Percentiles rank a stretch among this genome's conserved stretches.
Conservation (phyloP, 1,284 basidiomycete genomes). For the Wallemia mellicola region DNA sequence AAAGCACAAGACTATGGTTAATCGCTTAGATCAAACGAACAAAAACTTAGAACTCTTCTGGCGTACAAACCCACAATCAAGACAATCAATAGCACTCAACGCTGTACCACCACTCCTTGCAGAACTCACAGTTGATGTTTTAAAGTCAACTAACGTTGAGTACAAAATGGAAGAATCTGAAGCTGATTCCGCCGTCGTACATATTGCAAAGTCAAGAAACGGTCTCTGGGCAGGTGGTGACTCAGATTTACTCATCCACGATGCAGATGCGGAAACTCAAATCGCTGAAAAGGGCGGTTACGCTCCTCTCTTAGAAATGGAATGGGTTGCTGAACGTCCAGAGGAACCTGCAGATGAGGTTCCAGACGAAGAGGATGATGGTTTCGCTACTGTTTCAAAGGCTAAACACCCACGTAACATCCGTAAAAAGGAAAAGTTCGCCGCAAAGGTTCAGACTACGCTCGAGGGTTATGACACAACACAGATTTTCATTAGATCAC, state of each 20-base stretch:
- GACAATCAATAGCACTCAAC: slow-evolving; percentile 23
- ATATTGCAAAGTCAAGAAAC: slow-evolving; percentile 38
- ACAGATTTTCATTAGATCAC: neutral
- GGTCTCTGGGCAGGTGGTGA: slow-evolving; percentile 50
- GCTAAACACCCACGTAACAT: neutral
- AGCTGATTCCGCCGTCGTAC: slow-evolving; percentile 57
- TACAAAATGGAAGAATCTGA: slow-evolving; percentile 40
- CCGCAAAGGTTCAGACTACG: neutral
- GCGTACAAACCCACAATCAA: slow-evolving; percentile 33
- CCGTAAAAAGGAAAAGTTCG: neutral
- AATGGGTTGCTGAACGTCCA: slow-evolving; percentile 25
- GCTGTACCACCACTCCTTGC: slow-evolving; percentile 43
- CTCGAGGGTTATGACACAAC: slow-evolving; percentile 2
- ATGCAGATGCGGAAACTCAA: slow-evolving; percentile 29
- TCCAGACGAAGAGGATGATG: slow-evolving; percentile 20
- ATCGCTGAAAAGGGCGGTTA: slow-evolving; percentile 24
- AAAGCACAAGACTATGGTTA: neutral
- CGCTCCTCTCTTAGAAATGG: slow-evolving; percentile 45
- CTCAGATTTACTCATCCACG: slow-evolving; percentile 51
- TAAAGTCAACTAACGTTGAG: slow-evolving; percentile 19
- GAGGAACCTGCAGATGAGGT: slow-evolving; percentile 6
- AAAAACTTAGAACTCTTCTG: slow-evolving; percentile 38
- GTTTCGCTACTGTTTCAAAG: slow-evolving; percentile 27
- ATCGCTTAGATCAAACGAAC: neutral
- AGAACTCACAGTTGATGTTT: slow-evolving; percentile 29